Conservation (phyloP, 306 rosid species). For the Vachellia collinsii region DNA sequence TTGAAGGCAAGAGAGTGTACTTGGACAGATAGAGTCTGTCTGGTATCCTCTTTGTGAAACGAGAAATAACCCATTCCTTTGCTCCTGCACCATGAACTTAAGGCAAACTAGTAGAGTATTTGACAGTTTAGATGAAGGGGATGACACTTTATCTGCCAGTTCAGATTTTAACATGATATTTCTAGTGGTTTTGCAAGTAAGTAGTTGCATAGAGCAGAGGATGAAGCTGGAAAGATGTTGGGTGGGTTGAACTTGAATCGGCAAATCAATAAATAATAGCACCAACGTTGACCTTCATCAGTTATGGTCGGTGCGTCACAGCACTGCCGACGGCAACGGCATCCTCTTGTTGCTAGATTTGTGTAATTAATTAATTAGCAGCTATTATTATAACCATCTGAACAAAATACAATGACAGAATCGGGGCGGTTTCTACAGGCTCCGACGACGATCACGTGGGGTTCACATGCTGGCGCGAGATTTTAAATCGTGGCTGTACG, state of each 20-base stretch:
- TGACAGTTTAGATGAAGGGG: too few species aligned
- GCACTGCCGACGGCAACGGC: conserved; percentile 3
- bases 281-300: not conserved
- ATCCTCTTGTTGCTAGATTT: not conserved
- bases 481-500: conserved; percentile 16
- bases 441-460: conserved; percentile 38
- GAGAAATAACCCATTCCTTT: too few species aligned
- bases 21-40: too few species aligned
- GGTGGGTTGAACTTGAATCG: not conserved
- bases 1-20: too few species aligned
- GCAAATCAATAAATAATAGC: not conserved
- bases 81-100: too few species aligned
- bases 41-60: too few species aligned
- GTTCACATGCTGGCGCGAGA: conserved; percentile 21
- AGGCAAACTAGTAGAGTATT: too few species aligned
- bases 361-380: not conserved
- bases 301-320: conserved; percentile 25
- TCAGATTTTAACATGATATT: not conserved
- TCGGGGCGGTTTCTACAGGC: not conserved
- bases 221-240: conserved; percentile 5
- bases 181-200: not conserved
- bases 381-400: not conserved
- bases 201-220: not conserved
- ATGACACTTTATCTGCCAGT: too few species aligned
- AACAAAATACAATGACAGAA: not conserved